Evolutionary conservation across 768 basidiomycete genomes (phyloP), one percentile per base, ranked within the genome.

Genomic region (Mycena maculata): DNA sequence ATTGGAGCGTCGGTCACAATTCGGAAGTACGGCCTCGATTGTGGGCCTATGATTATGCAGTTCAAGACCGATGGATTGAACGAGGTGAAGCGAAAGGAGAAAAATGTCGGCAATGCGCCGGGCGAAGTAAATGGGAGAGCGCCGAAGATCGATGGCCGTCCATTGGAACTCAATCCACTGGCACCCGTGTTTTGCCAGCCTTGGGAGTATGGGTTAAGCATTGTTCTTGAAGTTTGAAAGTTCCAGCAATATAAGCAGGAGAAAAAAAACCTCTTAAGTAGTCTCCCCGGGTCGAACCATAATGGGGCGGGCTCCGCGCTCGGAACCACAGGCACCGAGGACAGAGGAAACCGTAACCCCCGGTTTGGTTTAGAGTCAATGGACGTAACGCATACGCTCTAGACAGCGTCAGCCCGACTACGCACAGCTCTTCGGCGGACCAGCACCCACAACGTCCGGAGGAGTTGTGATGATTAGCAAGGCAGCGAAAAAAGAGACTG

Each of bases 21-120:
- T 56, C 79, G 78, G 69, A 82, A 85, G 20, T 75, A 77, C 16
- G 80, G 78, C 68, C 79, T 78, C 30, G 75, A 75, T 8, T 60
- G 38, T 6, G 63, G 68, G 3, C 83, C 83, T 49, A 83, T 53
- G 44, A 85, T 76, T 42, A 53, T 75, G 68, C 78, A 84, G 68
- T 84, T 80, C 44, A 84, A 72, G 12, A 85, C 72, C 12, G 65
- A 56, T 1, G 69, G 69, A 30, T 56, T 62, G 53, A 67, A 67
- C 4, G 69, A 63, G 8, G 69, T 70, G 61, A 70, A 70, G 33
- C 58, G 65, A 38, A 70, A 70, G 2, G 69, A 42, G 33, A 66
- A 63, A 42, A 70, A 67, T 7, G 69, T 67, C 9, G 65, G 69
- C 8, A 58, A 33, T 16, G 60, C 10, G 22, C 54, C 22, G 1